These are phyloP conservation scores for Cyamopsis tetragonoloba DNA, from an alignment of 306 rosid species.

Conservation along the genomic window DNA sequence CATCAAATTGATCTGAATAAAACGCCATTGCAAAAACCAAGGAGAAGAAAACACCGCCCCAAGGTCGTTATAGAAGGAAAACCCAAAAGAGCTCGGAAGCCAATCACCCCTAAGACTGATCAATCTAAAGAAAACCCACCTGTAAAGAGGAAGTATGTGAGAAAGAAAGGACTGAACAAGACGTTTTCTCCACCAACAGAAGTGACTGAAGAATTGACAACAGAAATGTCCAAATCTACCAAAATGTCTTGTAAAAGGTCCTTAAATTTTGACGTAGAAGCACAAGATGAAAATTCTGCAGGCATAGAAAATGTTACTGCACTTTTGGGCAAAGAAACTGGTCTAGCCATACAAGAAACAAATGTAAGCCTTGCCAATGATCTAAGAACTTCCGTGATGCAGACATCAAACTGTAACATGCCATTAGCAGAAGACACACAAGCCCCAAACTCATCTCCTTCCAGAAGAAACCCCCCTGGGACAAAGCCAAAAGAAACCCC, in stretches of 20 bases:
- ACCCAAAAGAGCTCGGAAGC: constrained; percentile 45
- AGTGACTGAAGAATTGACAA: constrained; percentile 22
- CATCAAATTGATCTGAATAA: constrained; percentile 27
- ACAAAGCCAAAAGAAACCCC: constrained; percentile 3
- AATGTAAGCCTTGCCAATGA: constrained; percentile 18
- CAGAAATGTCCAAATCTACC: constrained; percentile 19
- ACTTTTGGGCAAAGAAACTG: constrained; percentile 24
- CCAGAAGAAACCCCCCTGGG: constrained; percentile 6
- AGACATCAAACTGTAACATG: constrained; percentile 21
- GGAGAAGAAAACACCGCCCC: constrained; percentile 75
- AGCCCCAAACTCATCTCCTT: constrained; percentile 19
- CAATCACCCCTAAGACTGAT: constrained; percentile 38
- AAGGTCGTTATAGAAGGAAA: constrained; percentile 78
- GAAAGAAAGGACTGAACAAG: constrained; percentile 39
- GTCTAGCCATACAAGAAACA: constrained; percentile 14
- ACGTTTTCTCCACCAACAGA: constrained; percentile 31
- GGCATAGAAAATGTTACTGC: constrained; percentile 22
- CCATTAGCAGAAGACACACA: constrained; percentile 22
- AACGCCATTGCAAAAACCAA: constrained; percentile 50
- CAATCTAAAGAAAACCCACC: constrained; percentile 41
- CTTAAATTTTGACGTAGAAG: constrained; percentile 40
- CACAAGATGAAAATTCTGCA: constrained; percentile 27
- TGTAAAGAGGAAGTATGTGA: constrained; percentile 58
- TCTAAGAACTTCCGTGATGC: constrained; percentile 12
- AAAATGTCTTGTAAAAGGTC: constrained; percentile 49